These are phyloP conservation scores for Penicillium decumbens DNA, from an alignment of 2,329 filamentous ascomycete genomes.

Conservation along the genomic window DNA sequence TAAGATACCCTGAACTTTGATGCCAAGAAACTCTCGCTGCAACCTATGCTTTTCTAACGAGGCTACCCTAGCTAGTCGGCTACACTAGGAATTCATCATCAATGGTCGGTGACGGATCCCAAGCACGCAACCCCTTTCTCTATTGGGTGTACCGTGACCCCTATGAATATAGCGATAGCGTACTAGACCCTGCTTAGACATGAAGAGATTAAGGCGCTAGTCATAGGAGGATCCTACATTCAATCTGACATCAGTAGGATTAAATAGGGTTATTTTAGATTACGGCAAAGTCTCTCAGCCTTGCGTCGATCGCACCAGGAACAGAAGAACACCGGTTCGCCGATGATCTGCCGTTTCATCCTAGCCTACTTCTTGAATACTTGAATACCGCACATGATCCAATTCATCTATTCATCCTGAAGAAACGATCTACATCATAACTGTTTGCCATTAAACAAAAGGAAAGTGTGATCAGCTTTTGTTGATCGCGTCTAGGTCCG, in stretches of 20 bases:
- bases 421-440: constrained; percentile 26
- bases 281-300: background rate
- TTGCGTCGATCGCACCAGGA: constrained; percentile 2
- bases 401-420: constrained; percentile 26
- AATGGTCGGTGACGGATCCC: background rate
- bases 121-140: background rate
- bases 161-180: background rate
- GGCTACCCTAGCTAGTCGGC: background rate
- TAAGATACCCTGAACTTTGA: background rate
- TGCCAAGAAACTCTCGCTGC: background rate
- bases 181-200: background rate
- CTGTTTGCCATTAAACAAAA: constrained; percentile 21
- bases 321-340: background rate
- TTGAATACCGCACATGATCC: background rate
- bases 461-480: constrained; percentile 13
- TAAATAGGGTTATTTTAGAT: constrained; percentile 1
- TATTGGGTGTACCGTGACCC: background rate
- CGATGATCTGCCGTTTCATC: background rate
- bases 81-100: background rate
- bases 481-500: constrained; percentile 20
- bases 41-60: background rate
- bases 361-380: background rate
- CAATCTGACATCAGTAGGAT: background rate
- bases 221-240: background rate
- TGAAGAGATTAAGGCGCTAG: no score